Base-by-base conservation (phyloP, 139 green algal species). In the Coelastrella sp. region DNA sequence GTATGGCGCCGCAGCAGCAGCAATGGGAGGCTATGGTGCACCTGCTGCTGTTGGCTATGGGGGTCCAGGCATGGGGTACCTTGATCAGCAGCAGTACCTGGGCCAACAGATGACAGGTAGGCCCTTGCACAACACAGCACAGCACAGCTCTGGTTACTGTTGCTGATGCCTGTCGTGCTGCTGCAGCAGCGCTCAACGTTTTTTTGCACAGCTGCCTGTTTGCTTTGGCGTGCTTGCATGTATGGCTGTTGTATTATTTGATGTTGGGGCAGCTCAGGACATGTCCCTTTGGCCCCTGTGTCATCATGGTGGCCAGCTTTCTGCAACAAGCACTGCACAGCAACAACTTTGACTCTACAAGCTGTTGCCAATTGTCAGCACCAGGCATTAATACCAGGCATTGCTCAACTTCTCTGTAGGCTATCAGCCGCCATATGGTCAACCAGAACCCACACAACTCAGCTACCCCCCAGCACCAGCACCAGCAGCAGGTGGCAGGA, bases 41-140 rank as follows among this genome's bases (percentile, higher is more conserved):
- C 20, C 59, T 15, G 59, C 25, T 27, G 22, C 22, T 57, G 80
- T 59, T 58, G 81, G 81, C 9, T 86, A 73, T 12, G 84, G 84
- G 1, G 27, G 65, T 10, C 73, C 60, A n/a, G 82, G 25, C 0
- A 7, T 12, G 11, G 7, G 15, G 7, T 8, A 75, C 4, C 60
- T 56, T 8, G 22, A 89, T 25, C 84, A 89, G 84, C 84, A 89
- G 84, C 84, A 63, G 66, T 80, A 80, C 20, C 20, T 68, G 27
- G 8, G 7, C 0, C 84, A 89, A 66, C 84, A 80, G 25, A 73
- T 80, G 84, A 65, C 82, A 65, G 65, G 82, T 88, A 57, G 35
- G 35, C 3, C 35, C 35, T 5, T 49, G 35, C 3, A 49, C 35
- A 49, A 3, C 35, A 49, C 35, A 49, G 35, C 35, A 49, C 35